These are phyloP conservation scores for Microcyclosporella mali DNA, from an alignment of 2,329 filamentous ascomycete species.

Conservation along the genomic window DNA sequence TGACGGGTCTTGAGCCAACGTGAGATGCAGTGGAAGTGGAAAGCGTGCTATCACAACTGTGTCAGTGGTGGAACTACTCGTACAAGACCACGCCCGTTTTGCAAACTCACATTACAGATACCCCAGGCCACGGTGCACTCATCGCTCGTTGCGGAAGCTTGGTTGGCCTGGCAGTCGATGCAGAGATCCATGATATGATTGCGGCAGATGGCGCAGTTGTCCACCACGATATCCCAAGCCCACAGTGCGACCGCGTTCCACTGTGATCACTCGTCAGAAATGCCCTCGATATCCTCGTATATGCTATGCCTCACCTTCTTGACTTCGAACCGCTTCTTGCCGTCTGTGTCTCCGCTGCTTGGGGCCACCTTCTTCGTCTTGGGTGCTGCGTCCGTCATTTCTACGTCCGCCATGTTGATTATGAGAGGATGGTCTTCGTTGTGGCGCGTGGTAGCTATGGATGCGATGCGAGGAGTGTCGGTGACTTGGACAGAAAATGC, in stretches of 20 bases:
- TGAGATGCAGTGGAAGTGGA: constrained; percentile 99
- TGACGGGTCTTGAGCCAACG: constrained; percentile 99
- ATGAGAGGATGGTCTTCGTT: no score
- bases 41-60: constrained; percentile 66
- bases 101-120: constrained; percentile 84
- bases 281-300: neutral
- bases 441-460: no score
- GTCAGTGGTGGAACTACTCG: constrained; percentile 1
- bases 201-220: constrained; percentile 98
- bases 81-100: neutral
- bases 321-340: constrained; percentile 94
- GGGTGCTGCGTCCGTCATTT: constrained; percentile 78
- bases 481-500: no score
- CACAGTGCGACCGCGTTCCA: constrained; percentile 98
- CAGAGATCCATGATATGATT: constrained; percentile 99
- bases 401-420: constrained; percentile 76
- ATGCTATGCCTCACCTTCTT: constrained; percentile 68
- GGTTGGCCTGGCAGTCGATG: constrained; percentile 98
- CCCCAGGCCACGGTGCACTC: constrained; percentile 99
- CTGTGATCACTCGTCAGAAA: constrained; percentile 42
- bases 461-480: no score
- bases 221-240: constrained; percentile 99
- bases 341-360: constrained; percentile 51
- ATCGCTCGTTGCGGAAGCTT: constrained; percentile 92
- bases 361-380: constrained; percentile 52